Evolutionary conservation across 2,329 filamentous ascomycete species (phyloP), one percentile per base, ranked within the genome.

Genomic region (Ophiocordyceps camponoti-rufipedis): DNA sequence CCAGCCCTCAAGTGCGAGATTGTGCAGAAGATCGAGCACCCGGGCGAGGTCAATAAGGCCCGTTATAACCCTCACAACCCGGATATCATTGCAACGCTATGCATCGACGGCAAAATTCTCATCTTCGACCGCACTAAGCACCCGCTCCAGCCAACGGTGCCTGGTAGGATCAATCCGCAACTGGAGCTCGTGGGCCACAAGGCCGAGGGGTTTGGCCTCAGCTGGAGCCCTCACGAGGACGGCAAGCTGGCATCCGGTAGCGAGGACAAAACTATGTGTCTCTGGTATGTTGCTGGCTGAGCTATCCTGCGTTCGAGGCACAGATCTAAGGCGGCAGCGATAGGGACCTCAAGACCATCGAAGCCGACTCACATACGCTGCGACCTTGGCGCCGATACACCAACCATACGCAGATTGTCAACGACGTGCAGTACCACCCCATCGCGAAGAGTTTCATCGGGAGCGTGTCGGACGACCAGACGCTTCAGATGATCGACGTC

Each of bases 41-140:
- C 88, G 14, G 85, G 85, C 51, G 91, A 98, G 63, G 87, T 98
- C 59, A 98, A 98, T 72, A 98, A 96, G 69, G 93, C 91, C 14
- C 81, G 91, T 53, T 96, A 96, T 60, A 88, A 95, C 64, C 91
- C 91, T 12, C 89, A 96, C 61, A 98, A 98, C 58, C 87, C 89
- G 5, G 87, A 98, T 56, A 80, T 98, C 47, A 93, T 98, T 55
- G 91, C 91, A 3, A 95, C 91, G 0, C 80, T 95, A 65, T 87
- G 85, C 51, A 78, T 85, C 8, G 85, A 95, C 60, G 84, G 85
- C 50, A 82, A 79, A 52, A 84, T 95, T 40, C 78, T 96, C 60
- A 79, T 98, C 53, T 98, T 93, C 66, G 91, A 98, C 66, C 81
- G 89, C 52, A 94, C 89, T 45, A 96, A 95, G 71, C 89, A 96